phyloP scores from a whole-genome alignment of 2,329 filamentous ascomycete genomes.

The Colletotrichum noveboracense region DNA sequence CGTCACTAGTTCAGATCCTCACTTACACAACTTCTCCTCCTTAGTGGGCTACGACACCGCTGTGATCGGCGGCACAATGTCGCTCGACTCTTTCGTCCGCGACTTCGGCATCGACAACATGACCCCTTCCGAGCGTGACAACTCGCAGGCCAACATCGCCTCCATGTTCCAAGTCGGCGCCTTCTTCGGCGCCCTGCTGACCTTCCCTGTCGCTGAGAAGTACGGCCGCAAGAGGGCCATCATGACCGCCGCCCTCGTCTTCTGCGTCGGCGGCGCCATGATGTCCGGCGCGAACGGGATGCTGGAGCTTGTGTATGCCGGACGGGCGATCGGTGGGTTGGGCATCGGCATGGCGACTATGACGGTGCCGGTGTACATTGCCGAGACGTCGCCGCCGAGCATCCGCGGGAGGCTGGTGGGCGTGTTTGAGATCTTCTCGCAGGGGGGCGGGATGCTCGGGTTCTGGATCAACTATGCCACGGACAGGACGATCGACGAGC shows the following conservation, averaged over 20 bases:
- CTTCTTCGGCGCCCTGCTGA: constrained; percentile 58
- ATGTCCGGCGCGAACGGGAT: constrained; percentile 33
- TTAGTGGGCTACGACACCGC: constrained; percentile 24
- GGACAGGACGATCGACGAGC: constrained; percentile 25
- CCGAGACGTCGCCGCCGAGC: constrained; percentile 58
- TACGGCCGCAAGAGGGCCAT: constrained; percentile 59
- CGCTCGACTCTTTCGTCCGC: constrained; percentile 25
- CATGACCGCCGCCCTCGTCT: constrained; percentile 54
- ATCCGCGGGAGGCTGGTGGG: constrained; percentile 58
- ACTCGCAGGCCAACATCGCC: constrained; percentile 34
- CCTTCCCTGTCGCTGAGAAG: constrained; percentile 59
- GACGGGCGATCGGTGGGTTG: constrained; percentile 56
- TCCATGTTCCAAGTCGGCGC: constrained; percentile 61
- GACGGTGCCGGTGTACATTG: constrained; percentile 62
- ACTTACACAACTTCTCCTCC: background rate
- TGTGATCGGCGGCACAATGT: constrained; percentile 29
- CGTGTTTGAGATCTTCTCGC: constrained; percentile 56
- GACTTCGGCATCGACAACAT: constrained; percentile 21
- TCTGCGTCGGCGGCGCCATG: constrained; percentile 53
- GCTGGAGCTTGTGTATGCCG: constrained; percentile 60
- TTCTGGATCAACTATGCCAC: constrained; percentile 42
- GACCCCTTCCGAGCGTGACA: constrained; percentile 10
- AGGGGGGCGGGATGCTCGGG: constrained; percentile 53
- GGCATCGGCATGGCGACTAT: constrained; percentile 55
- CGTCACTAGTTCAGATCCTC: background rate